Evolutionary conservation across 164 flowering plant species (phyloP), one percentile per base, ranked within the genome.

Genomic region (Santalum album): DNA sequence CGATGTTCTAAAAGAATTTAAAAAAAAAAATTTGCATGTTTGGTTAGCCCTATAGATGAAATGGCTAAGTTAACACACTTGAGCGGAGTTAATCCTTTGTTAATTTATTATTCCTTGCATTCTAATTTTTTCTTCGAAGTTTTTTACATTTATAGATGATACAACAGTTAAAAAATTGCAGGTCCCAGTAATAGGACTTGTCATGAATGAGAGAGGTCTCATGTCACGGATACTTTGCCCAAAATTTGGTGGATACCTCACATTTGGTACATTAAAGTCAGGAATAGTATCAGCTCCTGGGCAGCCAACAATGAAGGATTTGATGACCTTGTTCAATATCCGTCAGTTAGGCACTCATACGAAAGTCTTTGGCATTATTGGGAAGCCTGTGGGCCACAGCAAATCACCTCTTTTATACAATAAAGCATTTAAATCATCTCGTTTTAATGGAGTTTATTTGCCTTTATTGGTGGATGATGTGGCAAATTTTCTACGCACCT

Each of bases 311-410:
- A 40, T 87, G 12, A 69, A 78, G 25, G 99, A 94, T 71, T 62
- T 94, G 52, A 55, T 86, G 64, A 45, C 75, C 57, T 56, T 86
- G 36, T 90, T 78, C 78, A 86, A 86, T 60, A 69, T 90, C 63
- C 79, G 89, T 63, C 74, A 66, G 36, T 53, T 94, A 7, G 82
- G 85, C 38, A 72, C 76, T 51, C 86, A 86, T 48, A 94, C 96
- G 24, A 86, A 86, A 75, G 84, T 94, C 17, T 78, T 56, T 78
- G 97, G 99, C 34, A 65, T 90, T 64, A 81, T 94, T 64, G 99
- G 99, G 64, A 94, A 94, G 55, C 97, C 99, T 29, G 89, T 94
- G 22, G 62, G 84, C 38, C 97, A 94, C 73, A 94, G 97, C 78
- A 94, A 90, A 68, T 74, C 84, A 35, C 96, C 99, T 49, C 18